phyloP scores from a whole-genome alignment of 2,329 filamentous ascomycete species.

The Aspergillus fijiensis region DNA sequence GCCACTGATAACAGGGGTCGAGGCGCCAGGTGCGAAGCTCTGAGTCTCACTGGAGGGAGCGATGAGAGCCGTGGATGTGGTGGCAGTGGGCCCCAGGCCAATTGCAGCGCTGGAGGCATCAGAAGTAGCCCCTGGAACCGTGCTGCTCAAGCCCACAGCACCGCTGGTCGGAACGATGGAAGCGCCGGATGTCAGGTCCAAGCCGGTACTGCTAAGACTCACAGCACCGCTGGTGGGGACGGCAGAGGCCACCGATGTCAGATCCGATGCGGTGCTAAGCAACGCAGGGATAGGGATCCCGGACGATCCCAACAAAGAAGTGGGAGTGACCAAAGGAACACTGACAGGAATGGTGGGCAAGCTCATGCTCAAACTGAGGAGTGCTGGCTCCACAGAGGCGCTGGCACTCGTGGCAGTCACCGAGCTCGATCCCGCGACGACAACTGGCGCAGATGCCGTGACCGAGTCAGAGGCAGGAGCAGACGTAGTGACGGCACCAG shows the following conservation, averaged over 20 bases:
- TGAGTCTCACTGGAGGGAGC: constrained; percentile 1
- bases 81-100: not conserved
- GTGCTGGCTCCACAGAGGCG: not conserved
- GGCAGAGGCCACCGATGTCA: not conserved
- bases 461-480: not conserved
- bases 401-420: not conserved
- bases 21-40: not conserved
- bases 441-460: not conserved
- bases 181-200: constrained; percentile 14
- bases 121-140: not conserved
- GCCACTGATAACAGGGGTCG: not conserved
- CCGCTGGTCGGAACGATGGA: constrained; percentile 10
- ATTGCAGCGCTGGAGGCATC: not conserved
- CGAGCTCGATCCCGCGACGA: not conserved
- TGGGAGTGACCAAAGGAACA: constrained; percentile 23
- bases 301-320: constrained; percentile 3
- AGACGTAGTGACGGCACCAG: not conserved
- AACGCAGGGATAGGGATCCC: constrained; percentile 1
- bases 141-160: not conserved
- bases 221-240: not conserved
- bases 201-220: constrained; percentile 8
- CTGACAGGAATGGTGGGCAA: constrained; percentile 29
- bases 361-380: not conserved
- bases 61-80: constrained; percentile 3
- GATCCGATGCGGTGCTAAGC: constrained; percentile 3